These are phyloP conservation scores for Talaromyces funiculosus DNA, from an alignment of 2,329 filamentous ascomycete genomes.

Conservation along the genomic window DNA sequence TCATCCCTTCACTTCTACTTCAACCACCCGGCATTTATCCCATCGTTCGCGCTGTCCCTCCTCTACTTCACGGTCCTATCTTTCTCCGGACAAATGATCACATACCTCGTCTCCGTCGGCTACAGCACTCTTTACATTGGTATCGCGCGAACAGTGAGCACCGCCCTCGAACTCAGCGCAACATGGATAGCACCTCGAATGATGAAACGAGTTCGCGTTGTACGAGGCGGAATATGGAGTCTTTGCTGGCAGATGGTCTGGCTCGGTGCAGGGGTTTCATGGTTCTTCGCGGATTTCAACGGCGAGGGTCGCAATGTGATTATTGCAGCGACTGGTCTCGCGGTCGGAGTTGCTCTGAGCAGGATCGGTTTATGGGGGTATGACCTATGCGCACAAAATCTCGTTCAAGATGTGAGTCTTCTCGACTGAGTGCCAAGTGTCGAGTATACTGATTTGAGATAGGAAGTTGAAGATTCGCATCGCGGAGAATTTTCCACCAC, in stretches of 20 bases:
- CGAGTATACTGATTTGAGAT: background rate
- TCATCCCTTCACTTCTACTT: constrained; percentile 20
- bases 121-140: constrained; percentile 47
- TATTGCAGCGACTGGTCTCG: constrained; percentile 45
- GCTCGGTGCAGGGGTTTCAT: constrained; percentile 41
- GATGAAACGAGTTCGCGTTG: constrained; percentile 49
- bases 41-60: constrained; percentile 47
- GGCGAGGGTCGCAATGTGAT: constrained; percentile 16
- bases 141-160: constrained; percentile 43
- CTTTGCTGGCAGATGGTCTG: constrained; percentile 61
- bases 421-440: background rate
- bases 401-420: constrained; percentile 53
- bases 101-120: constrained; percentile 48
- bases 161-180: constrained; percentile 49
- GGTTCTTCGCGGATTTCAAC: constrained; percentile 36
- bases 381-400: constrained; percentile 55
- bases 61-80: constrained; percentile 53
- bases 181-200: constrained; percentile 49
- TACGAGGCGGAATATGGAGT: constrained; percentile 67
- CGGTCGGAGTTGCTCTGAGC: constrained; percentile 50
- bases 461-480: constrained; percentile 51
- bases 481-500: constrained; percentile 65
- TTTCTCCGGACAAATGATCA: constrained; percentile 52
- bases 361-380: constrained; percentile 58
- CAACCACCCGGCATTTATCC: constrained; percentile 30